Evolutionary conservation across 2,329 filamentous ascomycete species (phyloP), one percentile per base, ranked within the genome.

Genomic region (Pleoardoris graminearum): DNA sequence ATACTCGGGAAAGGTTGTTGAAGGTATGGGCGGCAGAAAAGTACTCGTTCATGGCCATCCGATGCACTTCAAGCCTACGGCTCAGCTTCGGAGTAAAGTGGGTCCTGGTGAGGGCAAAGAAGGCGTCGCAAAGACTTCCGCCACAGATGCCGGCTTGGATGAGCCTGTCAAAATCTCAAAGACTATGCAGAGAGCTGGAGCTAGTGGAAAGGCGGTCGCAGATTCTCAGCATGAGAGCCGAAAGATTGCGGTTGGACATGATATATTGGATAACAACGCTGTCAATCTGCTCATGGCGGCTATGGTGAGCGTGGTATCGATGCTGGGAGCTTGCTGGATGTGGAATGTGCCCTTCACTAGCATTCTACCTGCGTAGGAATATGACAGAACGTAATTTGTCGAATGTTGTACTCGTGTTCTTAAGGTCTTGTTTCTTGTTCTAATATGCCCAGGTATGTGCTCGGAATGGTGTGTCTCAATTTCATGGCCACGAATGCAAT

Each of bases 211-310:
- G 17, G 57, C 48, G 12, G 65, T 69, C 7, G 69, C 71, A 17
- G 70, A 71, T 53, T 54, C 54, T 6, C 69, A 76, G 51, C 75
- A 72, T 37, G 76, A 78, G 51, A 79, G 76, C 35, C 63, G 77
- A 57, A 83, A 83, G 63, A 78, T 76, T 75, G 83, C 89, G 71
- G 88, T 82, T 56, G 74, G 88, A 79, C 61, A 79, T 76, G 83
- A 96, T 69, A 71, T 95, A 55, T 78, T 99, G 51, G 91, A 96
- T 73, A 99, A 99, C 73, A 99, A 99, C 72, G 89, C 90, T 49
- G 91, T 99, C 63, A 99, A 99, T 72, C 84, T 97, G 52, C 72
- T 93, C 51, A 97, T 97, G 93, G 92, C 93, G 0, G 80, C 84
- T 12, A 79, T 80, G 4, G 92, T 96, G 83, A 96, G 90, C 69